Evolutionary conservation across 1,139 yeast genomes (phyloP).

Genomic region (Saccharomyces pastorianus): DNA sequence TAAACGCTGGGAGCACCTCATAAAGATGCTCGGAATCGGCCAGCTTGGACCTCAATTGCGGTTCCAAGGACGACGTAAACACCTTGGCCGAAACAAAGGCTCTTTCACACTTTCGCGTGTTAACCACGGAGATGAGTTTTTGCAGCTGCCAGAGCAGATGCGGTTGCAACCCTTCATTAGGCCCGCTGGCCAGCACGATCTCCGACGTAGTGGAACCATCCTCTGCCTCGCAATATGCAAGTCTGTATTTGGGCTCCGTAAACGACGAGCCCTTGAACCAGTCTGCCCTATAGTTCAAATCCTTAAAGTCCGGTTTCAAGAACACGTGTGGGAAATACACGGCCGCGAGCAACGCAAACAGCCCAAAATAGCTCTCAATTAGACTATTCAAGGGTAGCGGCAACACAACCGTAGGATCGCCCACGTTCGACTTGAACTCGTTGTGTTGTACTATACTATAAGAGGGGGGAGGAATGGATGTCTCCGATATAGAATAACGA

Average conservation of each 20-base stretch:
- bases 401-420: constrained; percentile 21
- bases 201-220: background rate
- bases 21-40: constrained; percentile 21
- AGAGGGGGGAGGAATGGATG: constrained; percentile 6
- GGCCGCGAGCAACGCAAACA: constrained; percentile 21
- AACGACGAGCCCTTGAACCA: constrained; percentile 19
- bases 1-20: constrained; percentile 25
- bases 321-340: constrained; percentile 19
- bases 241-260: background rate
- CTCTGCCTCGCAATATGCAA: background rate
- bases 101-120: constrained; percentile 17
- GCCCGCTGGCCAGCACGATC: constrained; percentile 6
- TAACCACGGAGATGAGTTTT: constrained; percentile 17
- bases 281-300: constrained; percentile 16
- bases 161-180: constrained; percentile 14
- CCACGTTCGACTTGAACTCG: constrained; percentile 8
- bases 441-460: constrained; percentile 7
- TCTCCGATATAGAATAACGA: background rate
- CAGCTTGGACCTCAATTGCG: constrained; percentile 14
- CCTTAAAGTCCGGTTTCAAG: constrained; percentile 19
- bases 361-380: constrained; percentile 24
- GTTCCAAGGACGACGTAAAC: constrained; percentile 16
- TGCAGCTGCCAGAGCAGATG: constrained; percentile 25
- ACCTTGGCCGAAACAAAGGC: constrained; percentile 20
- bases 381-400: constrained; percentile 21